phyloP scores from a whole-genome alignment of 768 basidiomycete genomes.

The Rubroboletus satanas region DNA sequence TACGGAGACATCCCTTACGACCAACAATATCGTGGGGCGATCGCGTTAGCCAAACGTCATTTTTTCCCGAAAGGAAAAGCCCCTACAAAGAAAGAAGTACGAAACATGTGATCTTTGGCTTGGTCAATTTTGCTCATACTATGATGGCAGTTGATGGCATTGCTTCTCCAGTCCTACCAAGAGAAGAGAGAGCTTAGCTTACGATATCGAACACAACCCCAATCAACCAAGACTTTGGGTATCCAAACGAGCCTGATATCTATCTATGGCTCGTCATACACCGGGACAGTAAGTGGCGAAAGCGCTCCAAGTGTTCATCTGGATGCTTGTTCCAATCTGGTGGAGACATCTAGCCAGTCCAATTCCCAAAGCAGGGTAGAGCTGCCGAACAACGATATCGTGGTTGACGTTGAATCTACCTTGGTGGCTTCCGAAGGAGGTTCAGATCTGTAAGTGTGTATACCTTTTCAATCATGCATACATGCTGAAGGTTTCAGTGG shows the following conservation, averaged over 20 bases:
- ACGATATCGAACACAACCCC: not conserved
- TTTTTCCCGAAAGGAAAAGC: slow-evolving; percentile 23
- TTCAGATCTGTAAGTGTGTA: slow-evolving; percentile 9
- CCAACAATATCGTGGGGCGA: slow-evolving; percentile 25
- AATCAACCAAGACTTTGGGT: slow-evolving; percentile 13
- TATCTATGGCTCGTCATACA: not conserved
- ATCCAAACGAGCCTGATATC: slow-evolving; percentile 19
- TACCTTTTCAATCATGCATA: not conserved
- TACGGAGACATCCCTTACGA: slow-evolving; percentile 28
- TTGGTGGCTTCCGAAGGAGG: not conserved
- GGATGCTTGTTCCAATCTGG: not conserved
- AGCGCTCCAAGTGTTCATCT: not conserved
- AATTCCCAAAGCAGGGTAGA: not conserved
- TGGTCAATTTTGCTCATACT: not conserved
- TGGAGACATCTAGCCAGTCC: not conserved
- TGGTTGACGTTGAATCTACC: not conserved
- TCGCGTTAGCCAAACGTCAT: slow-evolving; percentile 28
- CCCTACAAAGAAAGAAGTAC: slow-evolving; percentile 28
- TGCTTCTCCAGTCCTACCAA: slow-evolving; percentile 24
- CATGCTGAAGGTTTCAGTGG: not conserved
- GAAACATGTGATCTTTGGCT: not conserved
- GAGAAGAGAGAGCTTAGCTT: slow-evolving; percentile 15
- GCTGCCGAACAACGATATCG: not conserved
- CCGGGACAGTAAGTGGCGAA: not conserved
- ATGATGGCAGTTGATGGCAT: slow-evolving; percentile 18